A percentile compares a stretch with the other conserved stretches of the same genome.
Evolutionary conservation across 164 flowering plant genomes (phyloP).

Genomic region (Magnolia sinica): DNA sequence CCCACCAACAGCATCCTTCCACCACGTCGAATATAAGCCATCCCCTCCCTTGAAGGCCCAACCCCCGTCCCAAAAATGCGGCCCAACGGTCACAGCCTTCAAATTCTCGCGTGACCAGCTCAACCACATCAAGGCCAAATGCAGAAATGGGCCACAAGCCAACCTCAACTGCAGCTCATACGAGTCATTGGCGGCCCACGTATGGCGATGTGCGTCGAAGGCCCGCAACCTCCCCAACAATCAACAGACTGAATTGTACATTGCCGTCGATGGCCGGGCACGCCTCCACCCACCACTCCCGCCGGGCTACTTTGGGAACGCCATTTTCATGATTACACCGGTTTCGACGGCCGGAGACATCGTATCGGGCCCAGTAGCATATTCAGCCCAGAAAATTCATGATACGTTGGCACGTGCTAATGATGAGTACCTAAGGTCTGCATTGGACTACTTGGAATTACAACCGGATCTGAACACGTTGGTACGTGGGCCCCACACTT

Average conservation of each 20-base stretch:
- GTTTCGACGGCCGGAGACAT: conserved; percentile 48
- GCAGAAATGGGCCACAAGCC: conserved; percentile 39
- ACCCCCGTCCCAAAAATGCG: conserved; percentile 17
- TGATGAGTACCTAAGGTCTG: conserved; percentile 61
- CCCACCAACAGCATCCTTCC: conserved; percentile 55
- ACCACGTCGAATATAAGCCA: conserved; percentile 59
- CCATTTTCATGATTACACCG: conserved; percentile 55
- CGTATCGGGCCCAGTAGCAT: conserved; percentile 43
- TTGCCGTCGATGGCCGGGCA: conserved; percentile 57
- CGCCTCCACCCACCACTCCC: conserved; percentile 59
- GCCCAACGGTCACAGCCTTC: conserved; percentile 31
- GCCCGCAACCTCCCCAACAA: conserved; percentile 50
- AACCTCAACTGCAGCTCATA: conserved; percentile 48
- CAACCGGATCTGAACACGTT: conserved; percentile 55
- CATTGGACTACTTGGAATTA: conserved; percentile 62
- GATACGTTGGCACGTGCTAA: conserved; percentile 53
- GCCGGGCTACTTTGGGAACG: conserved; percentile 65
- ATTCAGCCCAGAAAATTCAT: conserved; percentile 45
- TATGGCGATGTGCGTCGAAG: conserved; percentile 53
- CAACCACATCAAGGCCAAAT: conserved; percentile 43
- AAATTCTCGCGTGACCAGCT: conserved; percentile 47
- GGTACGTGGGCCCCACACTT: conserved; percentile 59
- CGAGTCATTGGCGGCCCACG: conserved; percentile 63
- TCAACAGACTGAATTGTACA: conserved; percentile 56
- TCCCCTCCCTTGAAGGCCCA: conserved; percentile 32